phyloP scores from a whole-genome alignment of 306 rosid species.

The Quercus dentata region DNA sequence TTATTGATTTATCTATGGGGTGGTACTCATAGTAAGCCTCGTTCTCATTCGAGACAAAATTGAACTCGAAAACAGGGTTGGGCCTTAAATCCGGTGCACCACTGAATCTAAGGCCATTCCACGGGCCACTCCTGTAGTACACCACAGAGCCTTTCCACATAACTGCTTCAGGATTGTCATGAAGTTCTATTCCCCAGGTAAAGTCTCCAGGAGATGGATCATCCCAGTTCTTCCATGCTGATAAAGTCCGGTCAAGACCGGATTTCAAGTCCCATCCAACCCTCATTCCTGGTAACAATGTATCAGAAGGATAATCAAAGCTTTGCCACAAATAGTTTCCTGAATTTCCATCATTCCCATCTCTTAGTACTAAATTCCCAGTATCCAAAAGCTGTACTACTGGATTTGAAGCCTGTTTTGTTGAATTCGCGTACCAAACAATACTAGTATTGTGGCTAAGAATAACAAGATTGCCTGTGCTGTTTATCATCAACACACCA shows the following conservation, averaged over 20 bases:
- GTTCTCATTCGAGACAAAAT: constrained; percentile 8
- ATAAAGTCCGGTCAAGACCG: constrained; percentile 22
- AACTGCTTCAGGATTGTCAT: constrained; percentile 28
- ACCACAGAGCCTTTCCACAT: constrained; percentile 35
- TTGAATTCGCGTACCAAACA: constrained; percentile 31
- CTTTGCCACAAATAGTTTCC: constrained; percentile 47
- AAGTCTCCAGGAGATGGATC: constrained; percentile 47
- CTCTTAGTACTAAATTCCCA: constrained; percentile 45
- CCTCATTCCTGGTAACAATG: constrained; percentile 42
- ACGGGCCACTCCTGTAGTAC: constrained; percentile 27
- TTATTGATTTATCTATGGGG: not conserved
- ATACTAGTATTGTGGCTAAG: constrained; percentile 19
- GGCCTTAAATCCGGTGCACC: not conserved
- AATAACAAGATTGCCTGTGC: constrained; percentile 24
- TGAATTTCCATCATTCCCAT: constrained; percentile 17
- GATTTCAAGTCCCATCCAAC: constrained; percentile 39
- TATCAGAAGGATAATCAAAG: constrained; percentile 39
- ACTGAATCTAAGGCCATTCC: constrained; percentile 27
- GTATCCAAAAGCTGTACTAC: constrained; percentile 34
- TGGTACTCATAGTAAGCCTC: constrained; percentile 18
- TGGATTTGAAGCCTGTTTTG: constrained; percentile 11
- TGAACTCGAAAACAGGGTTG: not conserved
- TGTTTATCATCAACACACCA: constrained; percentile 23
- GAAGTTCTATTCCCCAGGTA: constrained; percentile 25
- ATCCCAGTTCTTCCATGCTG: constrained; percentile 45